Evolutionary conservation across 75 land plant genomes (phyloP).

Genomic region (Gnetum montanum): DNA sequence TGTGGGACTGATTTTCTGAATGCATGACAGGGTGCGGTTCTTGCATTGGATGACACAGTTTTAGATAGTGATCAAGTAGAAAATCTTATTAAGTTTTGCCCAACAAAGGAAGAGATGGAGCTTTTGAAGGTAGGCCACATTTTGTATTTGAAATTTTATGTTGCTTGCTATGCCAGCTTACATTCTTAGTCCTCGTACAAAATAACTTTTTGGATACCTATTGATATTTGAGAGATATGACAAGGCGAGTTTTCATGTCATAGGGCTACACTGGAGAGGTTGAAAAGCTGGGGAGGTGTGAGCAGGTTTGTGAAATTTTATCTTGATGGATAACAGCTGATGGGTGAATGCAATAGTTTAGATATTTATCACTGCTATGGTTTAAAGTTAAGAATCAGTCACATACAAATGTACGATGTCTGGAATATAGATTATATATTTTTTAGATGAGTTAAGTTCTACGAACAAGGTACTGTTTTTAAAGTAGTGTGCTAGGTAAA

Average conservation of each 20-base stretch:
- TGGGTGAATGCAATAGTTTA: too few species aligned
- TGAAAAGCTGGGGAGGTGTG: conserved; percentile 72
- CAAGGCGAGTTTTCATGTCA: too few species aligned
- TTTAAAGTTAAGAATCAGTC: too few species aligned
- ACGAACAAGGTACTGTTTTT: too few species aligned
- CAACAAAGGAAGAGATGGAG: conserved; percentile 84
- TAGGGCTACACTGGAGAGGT: conserved; percentile 59
- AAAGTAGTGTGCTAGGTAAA: too few species aligned
- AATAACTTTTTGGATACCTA: not conserved
- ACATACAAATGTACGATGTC: too few species aligned
- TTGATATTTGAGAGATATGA: not conserved
- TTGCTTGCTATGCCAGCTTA: not conserved
- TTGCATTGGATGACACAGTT: conserved; percentile 61
- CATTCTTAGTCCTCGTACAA: not conserved
- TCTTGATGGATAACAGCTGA: too few species aligned
- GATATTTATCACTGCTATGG: too few species aligned
- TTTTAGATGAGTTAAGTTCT: too few species aligned
- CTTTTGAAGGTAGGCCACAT: conserved; percentile 43
- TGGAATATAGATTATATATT: too few species aligned
- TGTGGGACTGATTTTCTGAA: too few species aligned
- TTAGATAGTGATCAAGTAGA: conserved; percentile 78
- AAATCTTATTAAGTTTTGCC: conserved; percentile 76
- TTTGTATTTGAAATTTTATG: not conserved
- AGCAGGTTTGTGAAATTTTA: conserved; percentile 54
- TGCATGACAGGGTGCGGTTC: conserved; percentile 40